phyloP scores from a whole-genome alignment of 495 filamentous ascomycete genomes.

The Astrocystis sublimbata region DNA sequence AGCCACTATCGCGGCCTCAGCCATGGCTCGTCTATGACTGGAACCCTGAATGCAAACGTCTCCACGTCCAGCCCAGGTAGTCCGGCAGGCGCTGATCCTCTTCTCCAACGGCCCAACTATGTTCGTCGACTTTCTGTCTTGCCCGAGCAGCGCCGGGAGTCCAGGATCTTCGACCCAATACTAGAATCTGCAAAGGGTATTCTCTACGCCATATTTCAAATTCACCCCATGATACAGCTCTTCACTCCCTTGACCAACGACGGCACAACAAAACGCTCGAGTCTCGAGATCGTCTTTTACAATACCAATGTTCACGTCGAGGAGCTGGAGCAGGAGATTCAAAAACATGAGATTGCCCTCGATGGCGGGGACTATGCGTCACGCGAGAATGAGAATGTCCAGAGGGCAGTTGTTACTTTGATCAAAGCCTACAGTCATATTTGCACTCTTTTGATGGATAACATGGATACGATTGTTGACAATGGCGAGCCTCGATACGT shows the following conservation, averaged over 20 bases:
- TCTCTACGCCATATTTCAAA: conserved; percentile 78
- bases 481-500: conserved; percentile 78
- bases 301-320: conserved; percentile 74
- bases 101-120: conserved; percentile 58
- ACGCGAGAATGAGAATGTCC: conserved; percentile 66
- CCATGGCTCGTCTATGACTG: conserved; percentile 73
- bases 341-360: conserved; percentile 59
- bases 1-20: conserved; percentile 82
- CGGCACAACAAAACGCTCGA: conserved; percentile 65
- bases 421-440: conserved; percentile 77
- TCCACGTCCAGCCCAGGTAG: conserved; percentile 52
- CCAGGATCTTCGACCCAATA: conserved; percentile 59
- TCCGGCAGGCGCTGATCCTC: conserved; percentile 49
- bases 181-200: conserved; percentile 84
- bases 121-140: conserved; percentile 79
- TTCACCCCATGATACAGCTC: conserved; percentile 73
- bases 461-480: conserved; percentile 67
- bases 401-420: conserved; percentile 65
- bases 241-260: conserved; percentile 71
- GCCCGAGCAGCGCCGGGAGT: conserved; percentile 73
- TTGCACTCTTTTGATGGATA: conserved; percentile 66
- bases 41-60: conserved; percentile 41
- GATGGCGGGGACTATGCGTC: conserved; percentile 51
- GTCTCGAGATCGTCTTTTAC: conserved; percentile 75
- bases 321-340: conserved; percentile 70